These are phyloP conservation scores for Brasenia schreberi DNA, from an alignment of 164 flowering plant genomes.

Conservation along the genomic window DNA sequence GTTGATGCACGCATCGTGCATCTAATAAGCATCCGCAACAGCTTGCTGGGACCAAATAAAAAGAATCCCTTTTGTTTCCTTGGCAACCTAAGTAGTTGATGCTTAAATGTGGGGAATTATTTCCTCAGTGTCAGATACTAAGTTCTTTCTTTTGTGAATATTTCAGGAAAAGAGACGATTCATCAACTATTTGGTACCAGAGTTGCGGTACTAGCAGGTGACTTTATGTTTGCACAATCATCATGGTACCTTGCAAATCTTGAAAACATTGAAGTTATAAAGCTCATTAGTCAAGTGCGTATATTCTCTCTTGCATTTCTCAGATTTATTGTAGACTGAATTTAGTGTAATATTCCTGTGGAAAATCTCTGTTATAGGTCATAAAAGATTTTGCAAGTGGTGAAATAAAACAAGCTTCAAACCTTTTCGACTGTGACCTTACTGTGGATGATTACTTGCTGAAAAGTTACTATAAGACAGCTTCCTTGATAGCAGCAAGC, in stretches of 20 bases:
- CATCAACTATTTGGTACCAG: constrained; percentile 89
- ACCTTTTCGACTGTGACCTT: constrained; percentile 60
- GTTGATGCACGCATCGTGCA: no score
- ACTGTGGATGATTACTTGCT: constrained; percentile 69
- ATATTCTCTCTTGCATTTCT: not conserved
- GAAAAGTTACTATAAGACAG: constrained; percentile 93
- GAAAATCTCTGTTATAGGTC: constrained; percentile 32
- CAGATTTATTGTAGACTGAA: no score
- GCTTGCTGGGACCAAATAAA: no score
- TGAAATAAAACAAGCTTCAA: constrained; percentile 95
- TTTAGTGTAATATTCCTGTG: not conserved
- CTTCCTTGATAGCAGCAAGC: constrained; percentile 87
- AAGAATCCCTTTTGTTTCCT: no score
- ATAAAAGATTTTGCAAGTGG: constrained; percentile 99
- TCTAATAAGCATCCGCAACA: no score
- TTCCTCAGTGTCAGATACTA: no score
- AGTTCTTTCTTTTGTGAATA: not conserved
- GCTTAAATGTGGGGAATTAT: no score
- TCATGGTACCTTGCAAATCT: constrained; percentile 98
- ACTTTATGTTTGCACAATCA: constrained; percentile 98
- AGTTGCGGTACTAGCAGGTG: constrained; percentile 92
- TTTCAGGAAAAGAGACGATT: constrained; percentile 75
- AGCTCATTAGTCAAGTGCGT: constrained; percentile 88
- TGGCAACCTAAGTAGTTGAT: no score
- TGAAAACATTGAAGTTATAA: constrained; percentile 91